A percentile compares a stretch with the other conserved stretches of the same genome.
These are phyloP conservation scores for Rhizoctonia solani DNA, from an alignment of 1,284 basidiomycete genomes.

Conservation along the genomic window DNA sequence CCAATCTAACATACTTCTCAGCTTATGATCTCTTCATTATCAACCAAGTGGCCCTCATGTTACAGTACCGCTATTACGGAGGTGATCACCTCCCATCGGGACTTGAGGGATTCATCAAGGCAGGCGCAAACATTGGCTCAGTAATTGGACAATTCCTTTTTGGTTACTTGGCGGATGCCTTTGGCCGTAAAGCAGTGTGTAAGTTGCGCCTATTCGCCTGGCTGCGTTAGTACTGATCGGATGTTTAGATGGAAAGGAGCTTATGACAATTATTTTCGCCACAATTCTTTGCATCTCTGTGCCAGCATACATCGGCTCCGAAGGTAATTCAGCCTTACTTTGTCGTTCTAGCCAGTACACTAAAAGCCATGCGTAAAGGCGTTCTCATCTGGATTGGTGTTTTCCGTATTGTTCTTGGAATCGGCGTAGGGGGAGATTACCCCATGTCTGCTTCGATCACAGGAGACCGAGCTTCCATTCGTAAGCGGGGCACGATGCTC, in stretches of 20 bases:
- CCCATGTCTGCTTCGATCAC: conserved; percentile 46
- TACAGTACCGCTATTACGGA: conserved; percentile 65
- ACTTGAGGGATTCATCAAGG: conserved; percentile 54
- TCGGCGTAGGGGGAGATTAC: conserved; percentile 37
- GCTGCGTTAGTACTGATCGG: background rate
- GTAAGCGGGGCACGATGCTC: conserved; percentile 73
- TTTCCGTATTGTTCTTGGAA: conserved; percentile 37
- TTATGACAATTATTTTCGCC: conserved; percentile 71
- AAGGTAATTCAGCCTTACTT: conserved; percentile 3
- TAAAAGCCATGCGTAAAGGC: too few relatives aligned
- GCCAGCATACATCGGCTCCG: conserved; percentile 23
- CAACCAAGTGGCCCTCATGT: conserved; percentile 76
- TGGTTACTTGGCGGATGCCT: conserved; percentile 66
- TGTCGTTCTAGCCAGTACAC: too few relatives aligned
- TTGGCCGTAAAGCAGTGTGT: conserved; percentile 74
- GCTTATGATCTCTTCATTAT: conserved; percentile 80
- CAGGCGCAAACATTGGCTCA: conserved; percentile 41
- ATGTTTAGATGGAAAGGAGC: conserved; percentile 67
- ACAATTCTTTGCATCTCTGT: conserved; percentile 36
- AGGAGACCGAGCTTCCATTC: conserved; percentile 64
- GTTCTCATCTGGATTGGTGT: conserved; percentile 35
- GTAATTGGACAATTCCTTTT: conserved; percentile 74
- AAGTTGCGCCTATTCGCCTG: conserved; percentile 40
- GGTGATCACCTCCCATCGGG: conserved; percentile 58
- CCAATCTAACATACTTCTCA: conserved; percentile 40